phyloP scores from a whole-genome alignment of 805 yeast genomes.

The Cyberlindnera mrakii region DNA sequence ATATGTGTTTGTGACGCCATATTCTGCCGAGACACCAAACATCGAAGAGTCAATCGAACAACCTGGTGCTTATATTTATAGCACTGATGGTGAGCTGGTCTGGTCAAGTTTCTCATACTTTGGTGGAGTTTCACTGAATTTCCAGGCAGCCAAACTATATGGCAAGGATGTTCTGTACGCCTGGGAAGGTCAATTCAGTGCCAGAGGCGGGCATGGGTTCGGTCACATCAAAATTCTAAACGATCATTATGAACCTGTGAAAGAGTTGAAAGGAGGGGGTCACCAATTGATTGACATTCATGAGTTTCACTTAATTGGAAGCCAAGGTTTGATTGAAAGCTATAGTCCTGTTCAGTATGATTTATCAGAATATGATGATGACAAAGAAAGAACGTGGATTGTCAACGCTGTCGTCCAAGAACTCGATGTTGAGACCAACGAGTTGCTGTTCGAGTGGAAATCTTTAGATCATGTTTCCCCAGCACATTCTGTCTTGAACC shows the following conservation, averaged over 20 bases:
- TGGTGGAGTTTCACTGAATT: conserved; percentile 29
- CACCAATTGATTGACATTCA: conserved; percentile 31
- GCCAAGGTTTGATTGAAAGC: conserved; percentile 27
- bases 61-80: conserved; percentile 31
- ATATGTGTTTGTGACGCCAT: conserved; percentile 30
- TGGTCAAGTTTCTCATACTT: conserved; percentile 32
- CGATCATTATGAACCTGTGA: conserved; percentile 25
- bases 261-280: conserved; percentile 30
- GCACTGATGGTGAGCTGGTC: conserved; percentile 30
- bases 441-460: conserved; percentile 27
- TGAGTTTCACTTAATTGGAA: conserved; percentile 29
- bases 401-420: conserved; percentile 32
- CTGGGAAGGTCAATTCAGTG: conserved; percentile 31
- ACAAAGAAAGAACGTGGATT: conserved; percentile 28
- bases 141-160: conserved; percentile 24
- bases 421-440: conserved; percentile 30
- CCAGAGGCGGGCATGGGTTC: conserved; percentile 17
- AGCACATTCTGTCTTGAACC: conserved; percentile 26
- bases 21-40: conserved; percentile 18
- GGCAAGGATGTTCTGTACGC: conserved; percentile 27
- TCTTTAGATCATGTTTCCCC: conserved; percentile 29
- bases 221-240: conserved; percentile 30
- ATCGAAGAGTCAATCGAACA: conserved; percentile 24
- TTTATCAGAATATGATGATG: conserved; percentile 21
- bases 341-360: conserved; percentile 30